Base-by-base conservation (phyloP, 192 early-diverging fungal genomes). In the Fimicolochytrium jonesii region DNA sequence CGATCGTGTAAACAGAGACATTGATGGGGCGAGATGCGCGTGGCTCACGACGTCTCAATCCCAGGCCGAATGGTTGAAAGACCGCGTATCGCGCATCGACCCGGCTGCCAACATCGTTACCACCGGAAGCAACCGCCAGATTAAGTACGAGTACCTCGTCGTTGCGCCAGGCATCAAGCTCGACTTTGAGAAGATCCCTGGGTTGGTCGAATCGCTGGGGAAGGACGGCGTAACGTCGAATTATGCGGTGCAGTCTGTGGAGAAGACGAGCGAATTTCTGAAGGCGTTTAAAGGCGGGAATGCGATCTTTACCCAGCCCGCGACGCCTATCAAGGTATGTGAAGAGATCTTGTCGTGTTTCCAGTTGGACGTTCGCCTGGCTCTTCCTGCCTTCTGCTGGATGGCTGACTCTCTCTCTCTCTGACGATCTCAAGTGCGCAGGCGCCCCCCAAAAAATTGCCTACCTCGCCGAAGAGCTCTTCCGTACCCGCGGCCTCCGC, bases 361-460 rank as follows among this genome's bases (percentile, higher is more conserved):
- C n/a, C n/a, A n/a, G n/a, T n/a, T n/a, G n/a, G n/a, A n/a, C n/a
- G n/a, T n/a, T n/a, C n/a, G n/a, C n/a, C n/a, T n/a, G n/a, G n/a
- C n/a, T n/a, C n/a, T n/a, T n/a, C n/a, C n/a, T n/a, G n/a, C n/a
- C n/a, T n/a, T n/a, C n/a, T n/a, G n/a, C n/a, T n/a, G n/a, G n/a
- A n/a, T n/a, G n/a, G n/a, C n/a, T n/a, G n/a, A n/a, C n/a, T n/a
- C n/a, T n/a, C n/a, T n/a, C n/a, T n/a, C n/a, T n/a, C n/a, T n/a
- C n/a, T n/a, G n/a, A n/a, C n/a, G n/a, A n/a, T n/a, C n/a, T n/a
- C n/a, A 93, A 93, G 74, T 93, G 91, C 60, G 88, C 90, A 17
- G 92, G 92, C 39, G 92, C 90, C 0, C 90, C 92, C 28, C 87
- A 88, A 69, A 93, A 93, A 78, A 91, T 92, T 33, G 84, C 86